phyloP scores from a whole-genome alignment of 179 eudicot genomes.

The Sideroxylon spinosum region DNA sequence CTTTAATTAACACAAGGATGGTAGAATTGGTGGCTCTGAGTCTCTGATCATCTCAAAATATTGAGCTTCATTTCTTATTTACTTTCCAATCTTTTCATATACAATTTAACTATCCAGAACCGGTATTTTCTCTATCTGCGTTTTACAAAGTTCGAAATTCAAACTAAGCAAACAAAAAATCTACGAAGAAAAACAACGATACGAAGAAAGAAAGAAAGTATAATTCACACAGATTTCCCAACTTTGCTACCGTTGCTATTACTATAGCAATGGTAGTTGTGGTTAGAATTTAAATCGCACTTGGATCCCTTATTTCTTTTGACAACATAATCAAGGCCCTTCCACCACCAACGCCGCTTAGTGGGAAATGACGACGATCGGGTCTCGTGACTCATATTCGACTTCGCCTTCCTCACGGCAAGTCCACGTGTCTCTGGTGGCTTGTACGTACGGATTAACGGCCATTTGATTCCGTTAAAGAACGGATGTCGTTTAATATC shows the following conservation, averaged over 20 bases:
- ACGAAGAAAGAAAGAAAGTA: no score
- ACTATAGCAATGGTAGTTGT: slow-evolving; percentile 25
- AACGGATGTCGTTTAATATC: slow-evolving; percentile 84
- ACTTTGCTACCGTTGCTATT: slow-evolving; percentile 11
- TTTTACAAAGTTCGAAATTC: no score
- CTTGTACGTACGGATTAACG: slow-evolving; percentile 68
- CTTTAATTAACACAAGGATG: no score
- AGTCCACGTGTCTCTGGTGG: slow-evolving; percentile 79
- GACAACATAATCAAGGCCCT: slow-evolving; percentile 36
- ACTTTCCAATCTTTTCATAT: no score
- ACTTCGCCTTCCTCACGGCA: slow-evolving; percentile 38
- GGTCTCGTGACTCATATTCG: slow-evolving; percentile 31
- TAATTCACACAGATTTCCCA: slow-evolving; percentile 14
- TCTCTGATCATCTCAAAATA: no score
- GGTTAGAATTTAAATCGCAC: slow-evolving; percentile 26
- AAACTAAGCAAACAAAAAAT: no score
- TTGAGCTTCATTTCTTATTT: no score
- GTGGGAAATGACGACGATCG: slow-evolving; percentile 21
- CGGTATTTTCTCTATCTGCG: no score
- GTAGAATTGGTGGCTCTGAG: no score
- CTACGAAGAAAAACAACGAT: no score
- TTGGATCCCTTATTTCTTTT: slow-evolving; percentile 40
- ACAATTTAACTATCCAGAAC: no score
- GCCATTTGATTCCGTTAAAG: slow-evolving; percentile 77
- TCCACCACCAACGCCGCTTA: slow-evolving; percentile 63